Percentiles rank a stretch among this genome's conserved stretches.
Conservation (phyloP, 139 green algal genomes). For the Dunaliella sp. region DNA sequence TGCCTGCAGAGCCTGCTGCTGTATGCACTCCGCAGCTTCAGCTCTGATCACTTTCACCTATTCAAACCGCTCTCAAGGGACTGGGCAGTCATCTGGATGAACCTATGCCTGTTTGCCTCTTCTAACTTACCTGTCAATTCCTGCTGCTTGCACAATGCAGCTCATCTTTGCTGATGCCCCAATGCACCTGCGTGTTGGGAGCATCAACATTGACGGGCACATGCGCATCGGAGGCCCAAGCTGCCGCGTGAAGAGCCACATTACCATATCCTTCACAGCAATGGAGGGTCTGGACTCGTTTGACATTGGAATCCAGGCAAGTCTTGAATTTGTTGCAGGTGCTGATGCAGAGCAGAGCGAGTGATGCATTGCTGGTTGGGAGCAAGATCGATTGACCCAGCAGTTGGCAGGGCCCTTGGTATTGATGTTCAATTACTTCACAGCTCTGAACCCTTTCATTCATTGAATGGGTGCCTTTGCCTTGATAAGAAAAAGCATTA, state of each 20-base stretch:
- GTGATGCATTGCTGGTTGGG: no score
- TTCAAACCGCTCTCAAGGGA: no score
- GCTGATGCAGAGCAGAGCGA: no score
- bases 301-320: constrained; percentile 1
- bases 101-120: neutral
- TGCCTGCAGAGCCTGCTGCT: no score
- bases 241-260: constrained; percentile 11
- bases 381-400: no score
- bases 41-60: no score
- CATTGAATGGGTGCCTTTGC: no score
- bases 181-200: constrained; percentile 6
- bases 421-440: neutral
- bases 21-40: no score
- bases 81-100: neutral
- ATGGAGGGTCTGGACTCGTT: neutral
- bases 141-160: constrained; percentile 1
- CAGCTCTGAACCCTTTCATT: neutral
- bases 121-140: neutral
- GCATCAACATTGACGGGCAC: constrained; percentile 2
- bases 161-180: constrained; percentile 30
- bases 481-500: no score
- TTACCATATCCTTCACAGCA: constrained; percentile 18
- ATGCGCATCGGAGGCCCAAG: constrained; percentile 8
- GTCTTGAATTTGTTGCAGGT: no score
- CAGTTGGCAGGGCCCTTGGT: neutral